Percentiles rank a stretch among this genome's conserved stretches.
These are phyloP conservation scores for Suillus subluteus DNA, from an alignment of 768 basidiomycete genomes.

Conservation along the genomic window DNA sequence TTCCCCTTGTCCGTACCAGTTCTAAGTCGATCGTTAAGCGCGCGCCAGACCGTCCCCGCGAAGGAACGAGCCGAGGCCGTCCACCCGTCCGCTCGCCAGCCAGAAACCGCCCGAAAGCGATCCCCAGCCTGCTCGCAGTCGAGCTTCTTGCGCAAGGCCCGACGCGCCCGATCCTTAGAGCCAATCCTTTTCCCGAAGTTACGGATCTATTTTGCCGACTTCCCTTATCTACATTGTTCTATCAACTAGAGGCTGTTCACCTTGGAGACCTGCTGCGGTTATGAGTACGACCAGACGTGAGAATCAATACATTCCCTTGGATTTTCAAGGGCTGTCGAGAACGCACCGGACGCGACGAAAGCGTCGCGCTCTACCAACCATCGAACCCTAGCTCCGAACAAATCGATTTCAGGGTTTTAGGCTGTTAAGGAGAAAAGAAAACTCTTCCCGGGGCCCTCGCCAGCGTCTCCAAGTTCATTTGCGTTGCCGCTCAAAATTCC, in stretches of 20 bases:
- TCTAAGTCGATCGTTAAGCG: constrained; percentile 58
- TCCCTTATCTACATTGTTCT: constrained; percentile 82
- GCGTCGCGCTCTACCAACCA: constrained; percentile 73
- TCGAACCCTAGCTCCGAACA: constrained; percentile 75
- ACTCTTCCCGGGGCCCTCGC: constrained; percentile 77
- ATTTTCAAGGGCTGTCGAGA: constrained; percentile 82
- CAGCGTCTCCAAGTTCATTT: constrained; percentile 66
- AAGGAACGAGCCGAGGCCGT: constrained; percentile 55
- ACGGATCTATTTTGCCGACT: constrained; percentile 82
- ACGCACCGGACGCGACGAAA: constrained; percentile 74
- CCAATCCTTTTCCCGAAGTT: constrained; percentile 82
- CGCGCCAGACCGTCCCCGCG: constrained; percentile 55
- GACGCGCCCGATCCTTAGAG: constrained; percentile 80
- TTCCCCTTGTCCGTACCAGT: constrained; percentile 82
- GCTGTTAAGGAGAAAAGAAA: constrained; percentile 79
- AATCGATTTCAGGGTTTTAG: constrained; percentile 75
- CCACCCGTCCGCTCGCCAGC: constrained; percentile 43
- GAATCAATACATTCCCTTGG: constrained; percentile 71
- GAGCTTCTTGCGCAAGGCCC: constrained; percentile 58
- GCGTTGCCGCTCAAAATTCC: constrained; percentile 69
- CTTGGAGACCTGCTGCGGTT: constrained; percentile 82
- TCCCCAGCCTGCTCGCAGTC: constrained; percentile 46
- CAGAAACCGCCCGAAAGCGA: constrained; percentile 62
- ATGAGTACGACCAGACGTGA: constrained; percentile 76
- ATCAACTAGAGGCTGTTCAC: constrained; percentile 81